Base-by-base conservation (phyloP, 805 yeast genomes). In the Lipomyces orientalis region DNA sequence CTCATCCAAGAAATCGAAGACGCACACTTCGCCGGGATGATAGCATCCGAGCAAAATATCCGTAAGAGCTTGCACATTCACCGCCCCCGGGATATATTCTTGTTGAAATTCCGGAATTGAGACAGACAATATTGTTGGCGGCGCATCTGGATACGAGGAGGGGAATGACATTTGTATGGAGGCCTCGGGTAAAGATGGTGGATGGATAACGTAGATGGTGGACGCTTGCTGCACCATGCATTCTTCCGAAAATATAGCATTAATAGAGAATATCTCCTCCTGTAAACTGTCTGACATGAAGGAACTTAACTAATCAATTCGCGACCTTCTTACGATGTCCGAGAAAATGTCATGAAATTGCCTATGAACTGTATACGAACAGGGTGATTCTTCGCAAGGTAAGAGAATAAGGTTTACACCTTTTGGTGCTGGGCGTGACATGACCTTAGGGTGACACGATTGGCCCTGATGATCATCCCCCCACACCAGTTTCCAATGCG, bases 261-360 rank as follows among this genome's bases (percentile, higher is more conserved):
- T 90, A 10, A 94, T 87, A 12, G 97, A 94, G 52, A 85, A 87
- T 22, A 91, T 78, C 75, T 94, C 99, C 64, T 91, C 95, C 25
- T 75, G 75, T 6, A 90, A 79, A 43, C 88, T 90, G 67, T 85
- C 85, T 46, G 60, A 65, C 70, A 67, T 67, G 39, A 52, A 22
- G 9, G 55, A 52, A n/a, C 8, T 16, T 19, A 43, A 9, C 7
- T 8, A 1, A n/a, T 43, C 19, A 16, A n/a, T 43, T 25, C 49
- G 49, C 49, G n/a, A 43, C n/a, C 16, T 16, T 8, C 49, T 43
- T n/a, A 43, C 49, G 49, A n/a, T 6, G 49, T 43, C 9, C 9
- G 49, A 4, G 43, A 37, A 10, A 35, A 35, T 35, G 12, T 35
- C 9, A 10, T 35, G 9, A 10, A 4, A 14, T 10, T 35, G 39